Evolutionary conservation across 176 grass and related monocot genomes (phyloP), one percentile per base, ranked within the genome.

Genomic region (Miscanthus lutarioriparius): DNA sequence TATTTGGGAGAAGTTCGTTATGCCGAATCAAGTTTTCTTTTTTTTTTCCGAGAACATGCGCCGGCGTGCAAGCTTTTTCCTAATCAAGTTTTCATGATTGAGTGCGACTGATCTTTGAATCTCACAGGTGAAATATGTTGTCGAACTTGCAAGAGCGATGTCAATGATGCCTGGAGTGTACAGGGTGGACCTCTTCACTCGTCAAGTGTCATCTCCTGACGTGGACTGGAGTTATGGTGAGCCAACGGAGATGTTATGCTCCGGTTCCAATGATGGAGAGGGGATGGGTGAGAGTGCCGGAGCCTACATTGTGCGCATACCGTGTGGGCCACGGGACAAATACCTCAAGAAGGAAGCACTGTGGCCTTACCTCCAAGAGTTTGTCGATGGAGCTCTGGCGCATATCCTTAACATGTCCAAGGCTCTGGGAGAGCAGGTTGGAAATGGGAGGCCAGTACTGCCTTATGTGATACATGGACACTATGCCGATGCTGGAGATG

Each of bases 201-300:
- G 96, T 71, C 96, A 99, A 67, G 90, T 99, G 80, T 86, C 96
- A 12, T 92, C 96, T 64, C 89, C 86, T 53, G 96, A 99, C 19
- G 96, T 99, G 16, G 96, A 99, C 77, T 99, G 96, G 96, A 99
- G 91, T 82, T 99, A 99, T 6, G 96, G 89, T 5, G 96, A 99
- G 77, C 96, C 96, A 75, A 91, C 96, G 0, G 96, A 99, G 82
- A 99, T 99, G 96, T 26, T 99, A 78, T 69, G 69, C 56, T 79
- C 93, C 7, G 93, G 96, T 20, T 83, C 81, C 25, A 89, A 79
- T 5, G 93, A 99, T 7, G 84, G 77, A 7, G 93, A 94, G 49
- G 96, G 86, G 14, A 66, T 74, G 5, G 93, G 96, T 0, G 96
- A 99, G 89, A 99, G 96, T 6, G 85, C 89, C 0, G 96, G 96